Evolutionary conservation across 257 asterid genomes (phyloP).

Genomic region (Capsicum chinense): DNA sequence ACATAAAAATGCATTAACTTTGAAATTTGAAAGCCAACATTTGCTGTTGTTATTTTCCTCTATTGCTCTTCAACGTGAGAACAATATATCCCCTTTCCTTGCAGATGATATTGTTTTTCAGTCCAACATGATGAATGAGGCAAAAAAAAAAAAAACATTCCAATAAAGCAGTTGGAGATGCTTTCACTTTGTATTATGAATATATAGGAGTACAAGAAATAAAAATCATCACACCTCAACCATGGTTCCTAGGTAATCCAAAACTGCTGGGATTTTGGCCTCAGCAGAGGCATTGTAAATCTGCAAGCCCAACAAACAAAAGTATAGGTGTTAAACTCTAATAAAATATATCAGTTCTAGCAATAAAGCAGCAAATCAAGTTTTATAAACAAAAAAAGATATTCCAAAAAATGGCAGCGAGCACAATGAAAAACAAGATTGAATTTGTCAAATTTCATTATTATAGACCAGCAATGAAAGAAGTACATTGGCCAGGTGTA

Average conservation of each 20-base stretch:
- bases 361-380: conserved; percentile 24
- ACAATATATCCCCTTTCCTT: not conserved
- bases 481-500: not conserved
- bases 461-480: not conserved
- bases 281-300: conserved; percentile 80
- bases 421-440: not conserved
- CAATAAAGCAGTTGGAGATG: conserved; percentile 2
- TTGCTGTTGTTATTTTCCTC: not conserved
- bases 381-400: not conserved
- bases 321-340: conserved; percentile 24
- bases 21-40: not conserved
- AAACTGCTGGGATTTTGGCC: conserved; percentile 91
- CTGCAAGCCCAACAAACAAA: conserved; percentile 44
- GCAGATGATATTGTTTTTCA: not conserved
- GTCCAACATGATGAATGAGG: not conserved
- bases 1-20: not conserved
- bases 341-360: conserved; percentile 28
- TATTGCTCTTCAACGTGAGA: conserved; percentile 7
- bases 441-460: not conserved
- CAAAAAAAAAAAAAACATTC: not conserved
- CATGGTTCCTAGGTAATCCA: conserved; percentile 86
- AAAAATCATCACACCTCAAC: conserved; percentile 61
- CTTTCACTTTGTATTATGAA: conserved; percentile 12
- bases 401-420: not conserved
- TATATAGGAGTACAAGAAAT: conserved; percentile 25